These are phyloP conservation scores for Rubia yunnanensis DNA, from an alignment of 257 asterid species.

Conservation along the genomic window DNA sequence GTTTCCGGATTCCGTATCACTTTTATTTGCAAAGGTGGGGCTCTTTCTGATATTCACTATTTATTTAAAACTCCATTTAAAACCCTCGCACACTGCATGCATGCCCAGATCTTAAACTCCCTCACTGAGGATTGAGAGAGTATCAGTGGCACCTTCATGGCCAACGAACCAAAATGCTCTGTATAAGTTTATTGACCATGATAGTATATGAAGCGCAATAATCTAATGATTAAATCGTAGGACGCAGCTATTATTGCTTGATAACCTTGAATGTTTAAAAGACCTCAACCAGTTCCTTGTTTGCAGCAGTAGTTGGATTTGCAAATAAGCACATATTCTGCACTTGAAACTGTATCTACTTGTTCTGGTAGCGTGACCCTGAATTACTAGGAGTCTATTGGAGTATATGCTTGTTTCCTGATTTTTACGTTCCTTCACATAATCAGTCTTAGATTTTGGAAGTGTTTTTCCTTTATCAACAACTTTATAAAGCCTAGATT, in stretches of 20 bases:
- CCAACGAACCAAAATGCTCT: not conserved
- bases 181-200: too few species aligned
- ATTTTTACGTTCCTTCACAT: not conserved
- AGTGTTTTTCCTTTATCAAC: not conserved
- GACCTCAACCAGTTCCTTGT: not conserved
- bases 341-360: not conserved
- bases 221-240: constrained; percentile 5
- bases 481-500: not conserved
- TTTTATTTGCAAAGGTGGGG: constrained; percentile 68
- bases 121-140: not conserved
- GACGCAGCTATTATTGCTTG: not conserved
- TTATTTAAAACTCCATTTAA: not conserved
- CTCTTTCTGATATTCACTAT: constrained; percentile 9
- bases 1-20: constrained; percentile 63
- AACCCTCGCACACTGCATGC: not conserved
- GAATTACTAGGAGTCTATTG: not conserved
- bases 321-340: not conserved
- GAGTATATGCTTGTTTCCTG: not conserved
- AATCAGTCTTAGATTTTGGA: not conserved
- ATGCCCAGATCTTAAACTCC: not conserved
- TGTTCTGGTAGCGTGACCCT: not conserved
- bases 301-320: too few species aligned
- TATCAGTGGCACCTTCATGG: not conserved
- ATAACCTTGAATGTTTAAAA: not conserved
- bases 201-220: not conserved